phyloP scores from a whole-genome alignment of 202 grass and related monocot species.

The Elaeis oleifera region DNA sequence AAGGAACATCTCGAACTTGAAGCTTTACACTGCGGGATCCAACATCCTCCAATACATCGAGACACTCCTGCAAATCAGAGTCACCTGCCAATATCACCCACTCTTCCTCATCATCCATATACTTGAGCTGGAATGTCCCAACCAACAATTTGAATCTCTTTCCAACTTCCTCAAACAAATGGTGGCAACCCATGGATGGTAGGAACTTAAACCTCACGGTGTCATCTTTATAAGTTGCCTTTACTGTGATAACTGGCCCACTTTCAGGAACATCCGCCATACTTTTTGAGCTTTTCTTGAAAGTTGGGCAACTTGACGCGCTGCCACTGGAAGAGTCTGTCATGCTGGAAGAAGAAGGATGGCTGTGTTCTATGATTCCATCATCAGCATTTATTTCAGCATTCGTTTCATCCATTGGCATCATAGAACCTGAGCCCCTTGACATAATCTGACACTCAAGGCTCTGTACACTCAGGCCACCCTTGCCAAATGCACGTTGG shows the following conservation, averaged over 20 bases:
- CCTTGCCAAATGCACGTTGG: neutral
- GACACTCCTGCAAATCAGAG: conserved; percentile 47
- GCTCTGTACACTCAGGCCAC: neutral
- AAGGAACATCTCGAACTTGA: conserved; percentile 39
- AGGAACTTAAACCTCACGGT: conserved; percentile 40
- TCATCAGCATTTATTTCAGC: neutral
- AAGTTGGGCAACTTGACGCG: conserved; percentile 28
- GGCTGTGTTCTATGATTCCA: conserved; percentile 17
- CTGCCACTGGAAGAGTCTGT: conserved; percentile 30
- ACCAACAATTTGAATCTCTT: conserved; percentile 41
- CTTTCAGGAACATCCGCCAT: neutral
- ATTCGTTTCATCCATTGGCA: neutral
- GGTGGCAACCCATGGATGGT: conserved; percentile 21
- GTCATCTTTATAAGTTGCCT: conserved; percentile 50
- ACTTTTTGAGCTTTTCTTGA: conserved; percentile 11
- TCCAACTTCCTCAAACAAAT: conserved; percentile 39
- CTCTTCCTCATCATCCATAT: conserved; percentile 55
- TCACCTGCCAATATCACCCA: conserved; percentile 44
- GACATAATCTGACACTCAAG: conserved; percentile 11
- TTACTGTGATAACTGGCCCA: conserved; percentile 22
- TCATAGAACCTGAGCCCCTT: neutral
- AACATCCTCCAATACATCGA: conserved; percentile 32
- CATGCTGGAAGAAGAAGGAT: conserved; percentile 33
- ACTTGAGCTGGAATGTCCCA: conserved; percentile 47
- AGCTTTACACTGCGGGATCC: conserved; percentile 24